phyloP scores from a whole-genome alignment of 768 basidiomycete species.

The Leccinum barrowsii region DNA sequence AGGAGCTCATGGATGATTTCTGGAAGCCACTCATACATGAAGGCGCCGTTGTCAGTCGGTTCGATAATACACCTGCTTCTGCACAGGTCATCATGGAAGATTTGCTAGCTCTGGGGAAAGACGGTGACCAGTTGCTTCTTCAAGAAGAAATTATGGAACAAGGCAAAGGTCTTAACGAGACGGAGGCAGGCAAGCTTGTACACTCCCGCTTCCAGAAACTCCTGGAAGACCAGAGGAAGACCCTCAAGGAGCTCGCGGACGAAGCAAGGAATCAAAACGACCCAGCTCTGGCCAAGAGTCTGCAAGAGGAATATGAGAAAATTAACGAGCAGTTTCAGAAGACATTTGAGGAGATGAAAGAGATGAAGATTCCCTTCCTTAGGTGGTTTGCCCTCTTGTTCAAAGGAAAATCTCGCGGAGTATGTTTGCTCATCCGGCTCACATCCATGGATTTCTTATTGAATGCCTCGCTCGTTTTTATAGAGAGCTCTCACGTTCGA shows the following conservation, averaged over 20 bases:
- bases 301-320: conserved; percentile 13
- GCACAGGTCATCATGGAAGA: neutral
- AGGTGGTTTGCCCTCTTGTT: conserved; percentile 12
- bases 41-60: conserved; percentile 1
- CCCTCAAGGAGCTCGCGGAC: conserved; percentile 15
- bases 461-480: neutral
- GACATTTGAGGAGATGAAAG: conserved; percentile 22
- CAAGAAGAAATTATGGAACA: conserved; percentile 20
- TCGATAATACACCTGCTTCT: neutral
- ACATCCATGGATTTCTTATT: neutral
- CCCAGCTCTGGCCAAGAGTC: conserved; percentile 5
- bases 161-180: conserved; percentile 17
- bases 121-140: conserved; percentile 3
- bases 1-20: conserved; percentile 24
- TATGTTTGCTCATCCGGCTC: neutral
- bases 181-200: conserved; percentile 18
- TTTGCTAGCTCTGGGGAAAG: neutral
- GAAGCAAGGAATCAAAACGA: conserved; percentile 14
- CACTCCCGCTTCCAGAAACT: conserved; percentile 16
- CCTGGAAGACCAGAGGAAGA: conserved; percentile 15
- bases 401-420: conserved; percentile 4
- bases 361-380: conserved; percentile 14
- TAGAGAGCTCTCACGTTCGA: conserved; percentile 4
- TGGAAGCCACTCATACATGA: conserved; percentile 12
- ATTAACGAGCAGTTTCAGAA: conserved; percentile 5